Base-by-base conservation (phyloP, 1,284 basidiomycete species). In the Schizophyllum commune region DNA sequence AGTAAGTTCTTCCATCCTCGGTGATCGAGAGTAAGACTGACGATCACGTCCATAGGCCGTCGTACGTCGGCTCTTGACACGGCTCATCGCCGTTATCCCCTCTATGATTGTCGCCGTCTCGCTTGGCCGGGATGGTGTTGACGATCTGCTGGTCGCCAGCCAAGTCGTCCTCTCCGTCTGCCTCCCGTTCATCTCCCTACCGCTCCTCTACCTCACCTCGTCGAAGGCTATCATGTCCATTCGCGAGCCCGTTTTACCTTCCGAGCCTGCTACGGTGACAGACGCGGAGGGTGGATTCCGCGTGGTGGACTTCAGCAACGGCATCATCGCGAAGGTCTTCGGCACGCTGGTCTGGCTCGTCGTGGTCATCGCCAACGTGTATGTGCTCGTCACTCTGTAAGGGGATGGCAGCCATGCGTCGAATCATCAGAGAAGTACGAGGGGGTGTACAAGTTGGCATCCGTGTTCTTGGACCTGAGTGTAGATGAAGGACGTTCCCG, bases 111-210 rank as follows among this genome's bases (percentile, higher is more conserved):
- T 98, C 51, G 92, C 94, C 0, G 76, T 87, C 11, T 80, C 86
- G 0, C 78, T 91, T 6, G 96, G 96, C 0, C 78, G 84, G 56
- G 67, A 73, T 2, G 96, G 96, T 1, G 82, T 98, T 63, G 86
- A 92, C 71, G 76, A 82, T 1, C 83, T 98, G 60, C 84, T 99
- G 15, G 89, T 98, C 56, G 88, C 84, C 0, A 94, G 88, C 11
- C 96, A 98, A 74, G 95, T 96, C 58, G 83, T 89, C 8, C 81
- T 99, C 21, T 90, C 89, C 53, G 84, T 98, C 68, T 86, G 94
- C 4, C 83, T 98, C 17, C 96, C 96, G 0, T 96, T 95, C 71
- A 83, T 95, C 70, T 83, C 87, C 19, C 81, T 93, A 67, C 93
- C 93, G 1, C 80, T 95, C 58, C 76, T 96, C 39, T 92, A 80